phyloP scores from a whole-genome alignment of 2,329 filamentous ascomycete species.

The Basipetospora chlamydospora region DNA sequence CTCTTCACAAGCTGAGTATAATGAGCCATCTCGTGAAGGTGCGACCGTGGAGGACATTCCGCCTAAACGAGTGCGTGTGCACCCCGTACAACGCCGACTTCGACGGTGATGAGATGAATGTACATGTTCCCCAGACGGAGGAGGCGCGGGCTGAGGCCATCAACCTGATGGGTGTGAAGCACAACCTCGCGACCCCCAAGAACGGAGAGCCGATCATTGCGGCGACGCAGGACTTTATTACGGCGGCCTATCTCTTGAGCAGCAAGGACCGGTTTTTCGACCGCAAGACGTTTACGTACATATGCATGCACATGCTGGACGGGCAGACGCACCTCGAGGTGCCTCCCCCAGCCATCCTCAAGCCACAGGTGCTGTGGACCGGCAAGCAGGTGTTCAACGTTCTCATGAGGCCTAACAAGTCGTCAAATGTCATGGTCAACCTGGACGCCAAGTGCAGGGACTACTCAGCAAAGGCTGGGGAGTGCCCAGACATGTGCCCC shows the following conservation, averaged over 20 bases:
- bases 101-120: conserved; percentile 97
- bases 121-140: conserved; percentile 95
- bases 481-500: conserved; percentile 57
- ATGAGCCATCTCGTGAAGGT: conserved; percentile 91
- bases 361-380: conserved; percentile 81
- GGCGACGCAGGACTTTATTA: conserved; percentile 99
- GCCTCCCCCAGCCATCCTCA: conserved; percentile 73
- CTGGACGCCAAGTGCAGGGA: conserved; percentile 84
- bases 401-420: conserved; percentile 73
- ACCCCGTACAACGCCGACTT: conserved; percentile 98
- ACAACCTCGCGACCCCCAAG: conserved; percentile 90
- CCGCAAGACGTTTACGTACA: conserved; percentile 72
- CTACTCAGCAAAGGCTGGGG: conserved; percentile 48
- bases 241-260: conserved; percentile 78
- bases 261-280: conserved; percentile 90
- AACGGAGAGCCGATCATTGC: conserved; percentile 97
- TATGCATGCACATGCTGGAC: conserved; percentile 90
- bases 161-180: conserved; percentile 92
- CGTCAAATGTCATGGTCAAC: conserved; percentile 75
- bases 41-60: conserved; percentile 87
- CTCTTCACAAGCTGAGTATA: conserved; percentile 96
- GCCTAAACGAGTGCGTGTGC: conserved; percentile 95
- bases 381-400: conserved; percentile 95
- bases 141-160: conserved; percentile 91
- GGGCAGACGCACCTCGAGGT: conserved; percentile 65